These are phyloP conservation scores for Nicotiana tabacum DNA, from an alignment of 257 asterid species.

Conservation along the genomic window DNA sequence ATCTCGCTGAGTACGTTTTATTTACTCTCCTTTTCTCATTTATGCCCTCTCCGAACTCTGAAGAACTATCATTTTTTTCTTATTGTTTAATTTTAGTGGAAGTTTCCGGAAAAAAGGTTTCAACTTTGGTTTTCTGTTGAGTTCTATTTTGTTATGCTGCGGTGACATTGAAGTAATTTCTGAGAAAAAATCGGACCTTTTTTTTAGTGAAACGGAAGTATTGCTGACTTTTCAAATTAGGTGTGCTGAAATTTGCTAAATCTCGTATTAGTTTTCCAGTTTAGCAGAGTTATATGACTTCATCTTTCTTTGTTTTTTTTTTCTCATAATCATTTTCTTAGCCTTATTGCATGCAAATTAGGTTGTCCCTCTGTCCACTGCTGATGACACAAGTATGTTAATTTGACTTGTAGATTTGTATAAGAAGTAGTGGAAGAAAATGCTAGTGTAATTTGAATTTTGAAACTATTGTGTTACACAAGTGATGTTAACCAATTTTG, in stretches of 20 bases:
- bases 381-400: neutral
- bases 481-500: neutral
- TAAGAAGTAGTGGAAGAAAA: neutral
- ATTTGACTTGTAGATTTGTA: neutral
- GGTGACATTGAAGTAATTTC: slow-evolving; percentile 1
- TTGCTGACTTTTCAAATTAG: neutral
- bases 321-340: neutral
- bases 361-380: neutral
- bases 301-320: neutral
- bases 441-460: neutral
- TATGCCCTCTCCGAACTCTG: neutral
- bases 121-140: neutral
- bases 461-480: neutral
- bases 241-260: neutral
- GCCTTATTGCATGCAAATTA: neutral
- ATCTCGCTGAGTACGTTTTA: slow-evolving; percentile 69
- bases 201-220: neutral
- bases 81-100: neutral
- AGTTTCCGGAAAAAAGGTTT: neutral
- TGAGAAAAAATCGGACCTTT: neutral
- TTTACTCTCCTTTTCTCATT: neutral
- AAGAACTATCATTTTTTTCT: neutral
- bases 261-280: neutral
- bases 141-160: neutral
- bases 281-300: neutral